Evolutionary conservation across 2,329 filamentous ascomycete species (phyloP).

Genomic region (Pestalotiopsis fici): DNA sequence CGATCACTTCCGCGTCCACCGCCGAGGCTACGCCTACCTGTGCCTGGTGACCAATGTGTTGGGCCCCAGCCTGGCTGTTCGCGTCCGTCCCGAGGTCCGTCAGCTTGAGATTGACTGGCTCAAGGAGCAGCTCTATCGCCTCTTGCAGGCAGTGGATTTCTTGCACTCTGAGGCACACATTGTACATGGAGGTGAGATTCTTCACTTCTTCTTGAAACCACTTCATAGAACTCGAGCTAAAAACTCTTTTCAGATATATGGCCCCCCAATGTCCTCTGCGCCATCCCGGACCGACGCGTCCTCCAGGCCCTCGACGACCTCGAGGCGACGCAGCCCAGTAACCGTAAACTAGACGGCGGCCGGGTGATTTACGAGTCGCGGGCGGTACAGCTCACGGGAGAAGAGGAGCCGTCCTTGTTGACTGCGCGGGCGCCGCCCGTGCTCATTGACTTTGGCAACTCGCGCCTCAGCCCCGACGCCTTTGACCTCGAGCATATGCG

Average conservation of each 20-base stretch:
- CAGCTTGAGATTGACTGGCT: conserved; percentile 20
- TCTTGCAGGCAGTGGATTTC: conserved; percentile 18
- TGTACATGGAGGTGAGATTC: conserved; percentile 18
- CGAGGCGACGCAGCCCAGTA: neutral
- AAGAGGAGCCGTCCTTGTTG: neutral
- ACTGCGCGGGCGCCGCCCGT: neutral
- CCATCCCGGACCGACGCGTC: neutral
- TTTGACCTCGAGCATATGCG: neutral
- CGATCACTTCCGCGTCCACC: neutral
- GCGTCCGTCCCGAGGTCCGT: neutral
- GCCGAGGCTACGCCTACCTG: neutral
- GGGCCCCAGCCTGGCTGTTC: neutral
- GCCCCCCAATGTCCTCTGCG: conserved; percentile 5
- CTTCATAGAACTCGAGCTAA: neutral
- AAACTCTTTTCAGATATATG: neutral
- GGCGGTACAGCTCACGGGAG: neutral
- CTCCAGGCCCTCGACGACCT: conserved; percentile 5
- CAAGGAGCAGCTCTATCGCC: conserved; percentile 22
- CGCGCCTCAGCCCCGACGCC: neutral
- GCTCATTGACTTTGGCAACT: conserved; percentile 8
- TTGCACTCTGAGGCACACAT: conserved; percentile 16
- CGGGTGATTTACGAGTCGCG: conserved; percentile 3
- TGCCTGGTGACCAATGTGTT: neutral
- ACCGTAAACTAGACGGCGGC: neutral
- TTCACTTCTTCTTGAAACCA: neutral